Conservation (phyloP, 805 yeast genomes). For the Yarrowia divulgata region DNA sequence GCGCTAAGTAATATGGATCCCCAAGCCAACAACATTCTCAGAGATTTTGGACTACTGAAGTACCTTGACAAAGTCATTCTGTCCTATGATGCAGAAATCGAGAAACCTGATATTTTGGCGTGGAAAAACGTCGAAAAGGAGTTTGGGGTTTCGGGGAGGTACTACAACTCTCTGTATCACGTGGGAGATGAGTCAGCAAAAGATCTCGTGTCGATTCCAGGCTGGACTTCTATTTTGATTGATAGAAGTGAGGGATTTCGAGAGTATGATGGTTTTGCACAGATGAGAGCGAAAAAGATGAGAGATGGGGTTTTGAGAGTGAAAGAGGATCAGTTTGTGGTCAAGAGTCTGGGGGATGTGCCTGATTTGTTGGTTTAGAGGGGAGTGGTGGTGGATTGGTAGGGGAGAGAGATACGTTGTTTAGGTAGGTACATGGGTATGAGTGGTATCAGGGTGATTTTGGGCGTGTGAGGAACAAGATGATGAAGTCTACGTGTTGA, state of each 20-base stretch:
- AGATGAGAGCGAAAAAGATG: conserved; percentile 4
- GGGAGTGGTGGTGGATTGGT: too few relatives aligned
- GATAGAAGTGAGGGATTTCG: conserved; percentile 4
- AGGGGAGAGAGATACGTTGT: too few relatives aligned
- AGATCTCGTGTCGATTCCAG: conserved; percentile 19
- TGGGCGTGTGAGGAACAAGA: too few relatives aligned
- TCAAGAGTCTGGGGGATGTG: background rate
- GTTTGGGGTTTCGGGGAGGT: conserved; percentile 1
- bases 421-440: too few relatives aligned
- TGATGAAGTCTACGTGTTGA: too few relatives aligned
- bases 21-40: background rate
- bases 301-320: conserved; percentile 1
- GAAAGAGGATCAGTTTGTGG: conserved; percentile 15
- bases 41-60: conserved; percentile 6
- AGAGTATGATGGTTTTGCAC: background rate
- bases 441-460: too few relatives aligned
- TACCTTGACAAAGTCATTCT: background rate
- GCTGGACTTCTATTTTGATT: conserved; percentile 9
- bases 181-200: conserved; percentile 27
- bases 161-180: conserved; percentile 19
- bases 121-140: conserved; percentile 23
- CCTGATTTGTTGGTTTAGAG: conserved; percentile 4
- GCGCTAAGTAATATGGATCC: conserved; percentile 30
- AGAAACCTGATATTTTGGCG: conserved; percentile 13
- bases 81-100: conserved; percentile 18